Base-by-base conservation (phyloP, 2,329 filamentous ascomycete genomes). In the Colletotrichum neosansevieriae region DNA sequence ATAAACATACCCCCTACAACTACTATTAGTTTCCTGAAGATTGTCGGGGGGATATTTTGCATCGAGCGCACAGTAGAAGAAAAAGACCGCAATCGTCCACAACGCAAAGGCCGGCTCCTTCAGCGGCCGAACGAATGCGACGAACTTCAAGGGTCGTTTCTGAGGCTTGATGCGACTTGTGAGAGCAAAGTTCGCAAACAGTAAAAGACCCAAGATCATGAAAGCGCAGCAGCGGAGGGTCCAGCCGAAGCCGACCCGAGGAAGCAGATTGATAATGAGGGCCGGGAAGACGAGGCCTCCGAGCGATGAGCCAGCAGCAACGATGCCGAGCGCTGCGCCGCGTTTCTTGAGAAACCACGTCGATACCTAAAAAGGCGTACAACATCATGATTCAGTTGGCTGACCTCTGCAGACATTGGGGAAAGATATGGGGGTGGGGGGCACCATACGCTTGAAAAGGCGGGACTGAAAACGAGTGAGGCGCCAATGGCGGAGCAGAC, bases 241-340 rank as follows among this genome's bases (percentile, higher is more conserved):
- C 80, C 79, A 82, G 0, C 73, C 75, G 24, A 78, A 82, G 1
- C 80, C 80, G 4, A 80, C 71, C 6, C 71, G 32, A 0, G 68
- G 70, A 36, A 81, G 78, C 13, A 82, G 70, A 6, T 73, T 75
- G 4, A 63, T 73, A 4, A 81, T 70, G 74, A 82, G 78, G 59
- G 82, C 78, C 19, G 80, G 80, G 57, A 81, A 77, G 17, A 82
- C 73, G 29, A 81, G 74, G 1, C 80, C 80, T 6, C 80, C 80
- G 2, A 82, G 59, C 24, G 70, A 73, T 4, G 76, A 76, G 12
- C 72, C 72, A 21, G 60, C 71, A 29, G 72, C 68, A 59, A 72
- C 62, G 32, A 78, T 60, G 6, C 77, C 77, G 38, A 75, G 74
- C 38, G 75, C 75, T 3, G 72, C 51, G 19, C 71, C 75, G 7